These are phyloP conservation scores for Terana coerulea DNA, from an alignment of 768 basidiomycete genomes.

Conservation along the genomic window DNA sequence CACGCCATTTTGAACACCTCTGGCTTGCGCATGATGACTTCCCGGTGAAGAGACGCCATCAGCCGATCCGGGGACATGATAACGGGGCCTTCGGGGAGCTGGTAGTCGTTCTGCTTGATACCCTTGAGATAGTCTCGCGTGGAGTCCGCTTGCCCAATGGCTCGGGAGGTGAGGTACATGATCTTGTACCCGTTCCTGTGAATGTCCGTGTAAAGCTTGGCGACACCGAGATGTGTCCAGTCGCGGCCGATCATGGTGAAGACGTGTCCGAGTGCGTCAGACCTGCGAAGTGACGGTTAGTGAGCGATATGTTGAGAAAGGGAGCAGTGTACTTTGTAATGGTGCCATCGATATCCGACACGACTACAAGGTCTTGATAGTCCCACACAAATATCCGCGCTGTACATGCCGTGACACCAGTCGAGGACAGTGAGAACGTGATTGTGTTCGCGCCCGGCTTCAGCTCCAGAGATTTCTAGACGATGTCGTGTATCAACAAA, in stretches of 20 bases:
- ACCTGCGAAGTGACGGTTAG: slow-evolving; percentile 42
- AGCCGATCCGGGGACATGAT: slow-evolving; percentile 98
- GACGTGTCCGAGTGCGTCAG: slow-evolving; percentile 93
- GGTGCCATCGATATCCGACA: slow-evolving; percentile 98
- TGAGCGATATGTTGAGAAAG: not conserved
- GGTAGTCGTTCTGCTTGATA: slow-evolving; percentile 93
- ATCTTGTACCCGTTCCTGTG: slow-evolving; percentile 95
- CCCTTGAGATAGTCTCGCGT: slow-evolving; percentile 92
- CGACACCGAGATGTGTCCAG: slow-evolving; percentile 97
- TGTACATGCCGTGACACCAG: slow-evolving; percentile 79
- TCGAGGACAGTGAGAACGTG: slow-evolving; percentile 87
- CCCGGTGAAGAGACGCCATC: slow-evolving; percentile 92
- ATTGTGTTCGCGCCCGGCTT: slow-evolving; percentile 87
- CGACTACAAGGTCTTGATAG: slow-evolving; percentile 81
- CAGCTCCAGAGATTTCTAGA: slow-evolving; percentile 78
- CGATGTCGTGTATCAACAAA: not conserved
- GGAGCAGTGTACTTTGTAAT: slow-evolving; percentile 82
- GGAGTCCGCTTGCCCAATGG: slow-evolving; percentile 96
- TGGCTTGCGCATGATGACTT: slow-evolving; percentile 98
- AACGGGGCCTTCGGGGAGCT: slow-evolving; percentile 96
- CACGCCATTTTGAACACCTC: slow-evolving; percentile 99
- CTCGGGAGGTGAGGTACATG: slow-evolving; percentile 94
- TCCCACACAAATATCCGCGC: slow-evolving; percentile 97
- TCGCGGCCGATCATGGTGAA: slow-evolving; percentile 97
- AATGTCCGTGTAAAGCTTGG: slow-evolving; percentile 96